Base-by-base conservation (phyloP, 257 asterid genomes). In the Forsythia viridissima region DNA sequence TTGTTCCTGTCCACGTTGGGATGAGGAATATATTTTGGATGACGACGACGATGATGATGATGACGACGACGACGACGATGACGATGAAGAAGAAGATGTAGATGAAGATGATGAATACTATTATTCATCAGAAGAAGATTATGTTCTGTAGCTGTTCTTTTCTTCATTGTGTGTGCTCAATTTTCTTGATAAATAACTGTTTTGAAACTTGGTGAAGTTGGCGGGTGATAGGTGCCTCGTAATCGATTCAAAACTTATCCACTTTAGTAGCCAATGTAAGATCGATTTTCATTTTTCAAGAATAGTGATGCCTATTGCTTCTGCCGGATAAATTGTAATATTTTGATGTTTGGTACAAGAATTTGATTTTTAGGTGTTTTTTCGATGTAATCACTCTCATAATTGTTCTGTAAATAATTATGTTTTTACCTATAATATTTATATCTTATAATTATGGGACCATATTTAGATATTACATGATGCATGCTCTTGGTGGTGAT, bases 1-100 rank as follows among this genome's bases (percentile, higher is more conserved):
- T 41, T 94, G 97, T 80, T 6, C 71, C 0, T 93, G 98, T 69
- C 96, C 88, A n/a, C 79, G 90, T 65, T 92, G 97, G 98, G 87
- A 87, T 74, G 95, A 89, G 77, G 80, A 42, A 2, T 11, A 84
- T 79, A 90, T 93, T 52, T 10, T 85, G 63, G 84, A 63, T 9
- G 38, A 21, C 4, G 70, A 21, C 1, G 66, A 82, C 0, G 85
- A 79, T 18, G 84, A 82, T 0, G 18, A 39, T 16, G 77, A 79
- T 4, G 84, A 85, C 0, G 88, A 78, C 0, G 86, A 76, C 0
- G 82, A 61, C 0, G 80, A 81, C 2, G 57, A 48, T 30, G 34
- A 30, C 3, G 67, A 59, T n/a, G 38, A 21, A 20, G 67, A 59
- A 0, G 36, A 59, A 21, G 68, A 57, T 0, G 86, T 75, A 1